Percentiles rank a stretch among this genome's conserved stretches.
Conservation (phyloP, 108 stramenopile genomes). For the Cylindrotheca closterium region DNA sequence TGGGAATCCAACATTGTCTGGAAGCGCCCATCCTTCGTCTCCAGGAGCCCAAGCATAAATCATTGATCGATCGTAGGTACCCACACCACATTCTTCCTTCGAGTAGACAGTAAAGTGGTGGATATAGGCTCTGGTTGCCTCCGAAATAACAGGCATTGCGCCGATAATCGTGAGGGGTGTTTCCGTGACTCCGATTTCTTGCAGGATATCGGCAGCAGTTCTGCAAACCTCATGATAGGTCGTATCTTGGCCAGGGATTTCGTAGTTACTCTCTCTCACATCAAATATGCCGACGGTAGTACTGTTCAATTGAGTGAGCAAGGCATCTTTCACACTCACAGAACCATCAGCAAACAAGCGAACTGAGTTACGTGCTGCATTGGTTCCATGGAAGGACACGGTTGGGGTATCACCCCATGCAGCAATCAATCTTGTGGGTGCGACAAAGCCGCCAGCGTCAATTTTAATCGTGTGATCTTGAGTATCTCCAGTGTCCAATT, state of each 20-base stretch:
- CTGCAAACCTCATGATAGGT: slow-evolving; percentile 41
- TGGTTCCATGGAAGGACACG: slow-evolving; percentile 42
- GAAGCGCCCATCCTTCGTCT: slow-evolving; percentile 21
- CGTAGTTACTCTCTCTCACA: slow-evolving; percentile 20
- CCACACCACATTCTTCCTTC: background rate
- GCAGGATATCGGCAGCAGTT: slow-evolving; percentile 23
- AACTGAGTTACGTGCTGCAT: slow-evolving; percentile 20
- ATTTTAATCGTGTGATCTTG: slow-evolving; percentile 37
- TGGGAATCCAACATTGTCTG: slow-evolving; percentile 40
- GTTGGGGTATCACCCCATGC: slow-evolving; percentile 52
- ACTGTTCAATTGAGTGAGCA: background rate
- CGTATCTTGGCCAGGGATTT: slow-evolving; percentile 31
- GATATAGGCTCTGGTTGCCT: slow-evolving; percentile 1
- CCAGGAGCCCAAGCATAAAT: slow-evolving; percentile 51
- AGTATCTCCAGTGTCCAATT: slow-evolving; percentile 40
- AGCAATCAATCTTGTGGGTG: slow-evolving; percentile 40
- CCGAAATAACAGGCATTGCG: slow-evolving; percentile 14
- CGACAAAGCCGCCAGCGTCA: slow-evolving; percentile 16
- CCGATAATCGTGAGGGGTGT: slow-evolving; percentile 19
- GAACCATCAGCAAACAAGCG: slow-evolving; percentile 29
- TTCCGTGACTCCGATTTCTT: background rate
- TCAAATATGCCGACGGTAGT: slow-evolving; percentile 43
- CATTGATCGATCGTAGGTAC: background rate
- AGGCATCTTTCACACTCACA: slow-evolving; percentile 2
- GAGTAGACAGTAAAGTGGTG: slow-evolving; percentile 10